Conservation (phyloP, 257 asterid genomes). For the Solanum chaucha region DNA sequence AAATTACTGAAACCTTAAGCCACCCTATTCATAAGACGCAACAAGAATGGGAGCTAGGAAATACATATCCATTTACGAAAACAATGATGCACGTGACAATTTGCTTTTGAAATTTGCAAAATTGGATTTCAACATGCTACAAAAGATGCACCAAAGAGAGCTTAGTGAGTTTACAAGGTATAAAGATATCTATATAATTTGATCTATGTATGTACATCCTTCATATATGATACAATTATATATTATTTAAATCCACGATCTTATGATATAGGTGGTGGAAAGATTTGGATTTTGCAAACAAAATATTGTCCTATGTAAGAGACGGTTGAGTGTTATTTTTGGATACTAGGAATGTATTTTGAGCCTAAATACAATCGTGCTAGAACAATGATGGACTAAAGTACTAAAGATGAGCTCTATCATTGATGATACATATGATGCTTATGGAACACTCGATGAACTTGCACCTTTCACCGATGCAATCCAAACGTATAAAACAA, state of each 20-base stretch:
- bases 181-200: no score
- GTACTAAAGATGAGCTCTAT: conserved; percentile 2
- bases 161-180: no score
- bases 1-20: no score
- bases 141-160: no score
- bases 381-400: conserved; percentile 7
- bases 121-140: no score
- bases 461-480: neutral
- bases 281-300: neutral
- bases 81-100: no score
- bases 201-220: neutral
- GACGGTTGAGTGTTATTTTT: neutral
- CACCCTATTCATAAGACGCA: no score
- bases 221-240: no score
- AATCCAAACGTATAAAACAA: neutral
- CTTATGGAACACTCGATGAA: neutral
- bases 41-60: no score
- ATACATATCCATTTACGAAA: no score
- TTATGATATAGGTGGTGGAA: neutral
- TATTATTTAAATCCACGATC: no score
- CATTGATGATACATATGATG: conserved; percentile 21
- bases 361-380: conserved; percentile 18
- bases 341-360: neutral
- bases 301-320: neutral
- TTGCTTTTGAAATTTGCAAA: no score